A percentile compares a stretch with the other conserved stretches of the same genome.
Conservation (phyloP, 2,329 filamentous ascomycete genomes). For the Verticillium nonalfalfae region DNA sequence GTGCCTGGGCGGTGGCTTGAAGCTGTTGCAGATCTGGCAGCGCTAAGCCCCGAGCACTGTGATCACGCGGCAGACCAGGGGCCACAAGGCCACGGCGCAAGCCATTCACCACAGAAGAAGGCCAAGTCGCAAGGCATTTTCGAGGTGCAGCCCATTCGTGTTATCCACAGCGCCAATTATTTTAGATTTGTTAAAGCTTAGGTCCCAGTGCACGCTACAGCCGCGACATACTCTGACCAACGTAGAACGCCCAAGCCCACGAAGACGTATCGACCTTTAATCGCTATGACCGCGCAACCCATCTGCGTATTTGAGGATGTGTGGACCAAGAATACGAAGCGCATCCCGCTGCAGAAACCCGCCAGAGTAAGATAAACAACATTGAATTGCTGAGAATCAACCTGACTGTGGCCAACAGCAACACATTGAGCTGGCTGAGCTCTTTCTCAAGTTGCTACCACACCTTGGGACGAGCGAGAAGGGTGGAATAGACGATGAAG, state of each 20-base stretch:
- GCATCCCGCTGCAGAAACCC: not conserved
- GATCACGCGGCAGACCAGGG: not conserved
- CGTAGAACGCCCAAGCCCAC: not conserved
- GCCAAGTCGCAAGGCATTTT: not conserved
- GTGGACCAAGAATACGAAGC: not conserved
- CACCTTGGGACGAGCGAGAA: slow-evolving; percentile 5
- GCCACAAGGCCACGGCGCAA: too few relatives aligned
- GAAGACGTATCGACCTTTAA: not conserved
- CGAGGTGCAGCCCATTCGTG: too few relatives aligned
- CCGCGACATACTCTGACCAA: not conserved
- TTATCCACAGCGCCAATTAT: too few relatives aligned
- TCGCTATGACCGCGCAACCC: not conserved
- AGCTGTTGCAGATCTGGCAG: not conserved
- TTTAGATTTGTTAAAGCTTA: too few relatives aligned
- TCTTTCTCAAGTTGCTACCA: slow-evolving; percentile 10
- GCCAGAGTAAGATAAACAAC: not conserved
- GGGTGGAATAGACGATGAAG: slow-evolving; percentile 4
- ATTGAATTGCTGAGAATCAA: not conserved
- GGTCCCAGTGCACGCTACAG: too few relatives aligned
- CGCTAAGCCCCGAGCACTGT: not conserved
- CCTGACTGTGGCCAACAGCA: not conserved
- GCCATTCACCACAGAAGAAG: too few relatives aligned
- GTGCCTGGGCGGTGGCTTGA: not conserved
- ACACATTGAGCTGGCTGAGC: slow-evolving; percentile 7
- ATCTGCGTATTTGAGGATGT: not conserved